Base-by-base conservation (phyloP, 192 early-diverging fungal genomes). In the Backusella sp. region DNA sequence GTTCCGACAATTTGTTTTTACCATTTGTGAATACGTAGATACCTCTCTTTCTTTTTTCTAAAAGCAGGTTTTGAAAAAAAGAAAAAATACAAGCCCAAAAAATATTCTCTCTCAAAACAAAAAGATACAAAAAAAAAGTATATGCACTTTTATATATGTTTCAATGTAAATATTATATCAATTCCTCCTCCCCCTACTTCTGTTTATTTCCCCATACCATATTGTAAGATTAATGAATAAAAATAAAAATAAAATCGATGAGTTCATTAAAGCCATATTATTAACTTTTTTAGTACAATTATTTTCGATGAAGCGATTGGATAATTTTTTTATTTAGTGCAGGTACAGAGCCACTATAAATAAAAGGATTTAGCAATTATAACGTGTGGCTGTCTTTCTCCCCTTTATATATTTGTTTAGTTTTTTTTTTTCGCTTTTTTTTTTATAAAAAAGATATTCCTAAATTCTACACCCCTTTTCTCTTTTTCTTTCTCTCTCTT, bases 281-380 rank as follows among this genome's bases (percentile, higher is more conserved):
- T 26, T 59, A 26, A 59, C 56, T 59, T 59, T 49, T 49, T 37
- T 76, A 69, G 75, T 69, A 46, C 30, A 76, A 71, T 62, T 76
- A 49, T 42, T 36, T 46, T 68, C 21, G 19, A n/a, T 19, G 4
- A 59, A 26, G 56, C 56, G 56, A 59, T 59, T 59, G 21, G 56
- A 26, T 26, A 6, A 12, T 23, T 26, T 26, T n/a, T 28, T 59
- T 59, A 26, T 59, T 59, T 59, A 59, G 56, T 59, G 21, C 56
- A 59, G 21, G 56, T 59, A 59, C 56, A 26, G 56, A 21, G 56
- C 56, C 56, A 59, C 56, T 59, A 11, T 59, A 59, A 59, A 59
- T 59, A 23, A 59, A 23, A 59, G 0, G 56, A 59, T 59, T 59
- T 59, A 23, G 23, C 23, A 59, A 26, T 0, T 4, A 59, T 26